These are phyloP conservation scores for Penicillium fimorum DNA, from an alignment of 495 filamentous ascomycete genomes.

Conservation along the genomic window DNA sequence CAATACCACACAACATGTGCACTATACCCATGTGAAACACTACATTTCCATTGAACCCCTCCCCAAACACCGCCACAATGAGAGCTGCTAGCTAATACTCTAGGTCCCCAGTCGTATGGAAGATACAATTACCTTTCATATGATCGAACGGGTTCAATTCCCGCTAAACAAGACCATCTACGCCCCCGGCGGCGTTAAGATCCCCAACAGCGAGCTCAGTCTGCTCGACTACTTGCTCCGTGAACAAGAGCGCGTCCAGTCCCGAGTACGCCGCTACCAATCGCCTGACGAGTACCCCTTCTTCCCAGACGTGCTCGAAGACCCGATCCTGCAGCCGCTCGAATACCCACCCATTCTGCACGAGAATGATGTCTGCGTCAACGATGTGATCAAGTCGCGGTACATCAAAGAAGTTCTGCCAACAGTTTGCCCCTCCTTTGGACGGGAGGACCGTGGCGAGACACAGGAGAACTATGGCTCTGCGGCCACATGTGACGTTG, in stretches of 20 bases:
- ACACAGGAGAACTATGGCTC: constrained; percentile 94
- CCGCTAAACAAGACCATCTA: constrained; percentile 90
- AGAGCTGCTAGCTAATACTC: constrained; percentile 10
- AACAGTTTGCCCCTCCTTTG: constrained; percentile 69
- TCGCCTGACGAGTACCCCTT: constrained; percentile 97
- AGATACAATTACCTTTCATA: constrained; percentile 97
- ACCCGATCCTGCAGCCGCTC: constrained; percentile 81
- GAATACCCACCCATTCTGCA: constrained; percentile 91
- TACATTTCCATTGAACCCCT: background rate
- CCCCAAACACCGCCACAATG: background rate
- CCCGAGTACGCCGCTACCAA: constrained; percentile 92
- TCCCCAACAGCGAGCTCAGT: constrained; percentile 69
- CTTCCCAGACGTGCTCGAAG: constrained; percentile 79
- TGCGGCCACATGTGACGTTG: constrained; percentile 85
- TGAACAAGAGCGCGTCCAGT: constrained; percentile 87
- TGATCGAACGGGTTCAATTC: constrained; percentile 98
- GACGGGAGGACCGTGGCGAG: constrained; percentile 75
- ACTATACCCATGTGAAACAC: constrained; percentile 1
- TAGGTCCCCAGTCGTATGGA: constrained; percentile 72
- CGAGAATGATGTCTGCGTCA: constrained; percentile 88
- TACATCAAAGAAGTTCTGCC: constrained; percentile 86
- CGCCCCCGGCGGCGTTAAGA: constrained; percentile 69
- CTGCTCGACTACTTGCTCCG: constrained; percentile 92
- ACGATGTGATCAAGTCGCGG: constrained; percentile 76
- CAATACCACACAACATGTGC: background rate